phyloP scores from a whole-genome alignment of 192 early-diverging fungal genomes.

The Backusella sp. region DNA sequence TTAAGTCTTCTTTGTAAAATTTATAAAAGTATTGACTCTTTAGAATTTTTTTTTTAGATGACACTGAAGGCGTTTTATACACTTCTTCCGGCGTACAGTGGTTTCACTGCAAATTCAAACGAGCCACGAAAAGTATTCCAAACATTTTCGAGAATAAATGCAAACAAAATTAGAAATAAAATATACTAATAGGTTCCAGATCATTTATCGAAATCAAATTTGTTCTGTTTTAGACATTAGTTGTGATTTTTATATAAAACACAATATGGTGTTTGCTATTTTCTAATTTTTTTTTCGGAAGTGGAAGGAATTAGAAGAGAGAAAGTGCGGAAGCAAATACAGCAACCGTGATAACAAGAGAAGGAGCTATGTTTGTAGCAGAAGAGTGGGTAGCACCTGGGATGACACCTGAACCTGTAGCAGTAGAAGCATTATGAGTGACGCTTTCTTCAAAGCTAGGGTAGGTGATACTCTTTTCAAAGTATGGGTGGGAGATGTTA shows the following conservation, averaged over 20 bases:
- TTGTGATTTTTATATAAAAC: not conserved
- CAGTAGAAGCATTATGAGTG: not conserved
- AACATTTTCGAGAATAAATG: too few relatives aligned
- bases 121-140: too few relatives aligned
- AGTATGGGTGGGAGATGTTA: constrained; percentile 38
- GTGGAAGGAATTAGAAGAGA: not conserved
- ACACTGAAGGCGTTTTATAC: too few relatives aligned
- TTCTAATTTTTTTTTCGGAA: not conserved
- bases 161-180: not conserved
- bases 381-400: constrained; percentile 8
- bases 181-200: too few relatives aligned
- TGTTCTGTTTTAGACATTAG: too few relatives aligned
- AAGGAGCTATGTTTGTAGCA: not conserved
- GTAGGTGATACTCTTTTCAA: constrained; percentile 27
- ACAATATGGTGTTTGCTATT: not conserved
- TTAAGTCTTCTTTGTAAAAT: too few relatives aligned
- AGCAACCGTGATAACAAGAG: not conserved
- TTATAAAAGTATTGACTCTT: too few relatives aligned
- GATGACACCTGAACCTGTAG: constrained; percentile 13
- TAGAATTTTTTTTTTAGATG: too few relatives aligned
- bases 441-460: constrained; percentile 19
- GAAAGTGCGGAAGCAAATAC: not conserved
- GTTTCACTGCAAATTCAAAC: too few relatives aligned
- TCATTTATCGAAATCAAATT: too few relatives aligned
- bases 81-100: too few relatives aligned